Base-by-base conservation (phyloP, 2,329 filamentous ascomycete species). In the Didymosphaeria variabile region DNA sequence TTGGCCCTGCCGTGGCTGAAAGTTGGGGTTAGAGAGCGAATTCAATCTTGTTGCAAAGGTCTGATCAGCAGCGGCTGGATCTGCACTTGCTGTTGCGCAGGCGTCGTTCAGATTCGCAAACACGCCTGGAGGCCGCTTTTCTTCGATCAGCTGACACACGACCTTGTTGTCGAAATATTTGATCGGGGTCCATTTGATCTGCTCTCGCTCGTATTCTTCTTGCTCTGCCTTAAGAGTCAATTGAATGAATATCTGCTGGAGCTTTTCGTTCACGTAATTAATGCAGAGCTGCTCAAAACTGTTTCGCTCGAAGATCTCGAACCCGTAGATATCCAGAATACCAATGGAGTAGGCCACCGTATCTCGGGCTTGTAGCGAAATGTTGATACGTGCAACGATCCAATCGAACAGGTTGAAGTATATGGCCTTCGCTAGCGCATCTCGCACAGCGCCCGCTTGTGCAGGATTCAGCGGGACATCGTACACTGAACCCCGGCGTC, bases 141-240 rank as follows among this genome's bases (percentile, higher is more conserved):
- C 92, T 79, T 99, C 95, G 69, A 99, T 99, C 73, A 99, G 80
- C 63, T 97, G 95, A 77, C 95, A 99, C 59, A 99, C 95, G 51
- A 99, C 90, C 84, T 98, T 98, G 86, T 99, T 99, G 81, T 99
- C 95, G 72, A 98, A 99, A 81, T 98, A 99, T 73, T 95, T 96
- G 85, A 99, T 99, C 2, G 95, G 95, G 0, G 94, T 97, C 95
- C 95, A 99, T 76, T 97, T 90, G 75, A 99, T 99, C 83, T 98
- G 90, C 79, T 99, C 95, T 52, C 92, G 86, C 17, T 91, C 93
- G 74, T 99, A 99, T 78, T 99, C 95, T 70, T 99, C 95, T 81
- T 99, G 95, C 78, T 99, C 95, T 0, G 95, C 91, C 83, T 97
- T 97, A 64, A 99, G 81, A 0, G 95, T 99, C 70, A 99, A 84